Evolutionary conservation across 345 rosid genomes (phyloP).

Genomic region (Euphorbia pulcherrima): DNA sequence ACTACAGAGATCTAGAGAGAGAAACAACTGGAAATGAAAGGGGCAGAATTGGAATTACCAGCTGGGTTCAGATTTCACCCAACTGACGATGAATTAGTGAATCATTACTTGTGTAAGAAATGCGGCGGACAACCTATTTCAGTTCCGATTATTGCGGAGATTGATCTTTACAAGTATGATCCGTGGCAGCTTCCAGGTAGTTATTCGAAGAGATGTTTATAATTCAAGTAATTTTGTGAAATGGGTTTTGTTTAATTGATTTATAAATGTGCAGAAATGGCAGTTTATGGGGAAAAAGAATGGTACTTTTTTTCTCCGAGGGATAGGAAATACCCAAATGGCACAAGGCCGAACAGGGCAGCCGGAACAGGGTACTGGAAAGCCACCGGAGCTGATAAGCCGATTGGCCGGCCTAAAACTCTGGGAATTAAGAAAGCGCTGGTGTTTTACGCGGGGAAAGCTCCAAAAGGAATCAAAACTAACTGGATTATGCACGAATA

Average conservation of each 20-base stretch:
- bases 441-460: conserved; percentile 85
- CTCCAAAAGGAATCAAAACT: conserved; percentile 75
- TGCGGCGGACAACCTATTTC: conserved; percentile 49
- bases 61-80: conserved; percentile 96
- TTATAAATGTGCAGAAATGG: conserved; percentile 40
- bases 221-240: neutral
- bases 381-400: conserved; percentile 93
- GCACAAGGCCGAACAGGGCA: conserved; percentile 79
- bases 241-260: neutral
- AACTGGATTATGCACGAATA: conserved; percentile 99
- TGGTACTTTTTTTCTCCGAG: conserved; percentile 92
- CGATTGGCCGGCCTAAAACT: conserved; percentile 70
- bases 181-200: conserved; percentile 97
- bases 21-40: conserved; percentile 43
- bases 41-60: conserved; percentile 55
- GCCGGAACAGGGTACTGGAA: conserved; percentile 90
- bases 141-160: conserved; percentile 73
- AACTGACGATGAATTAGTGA: conserved; percentile 85
- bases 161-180: conserved; percentile 79
- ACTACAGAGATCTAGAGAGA: neutral
- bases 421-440: conserved; percentile 82
- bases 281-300: conserved; percentile 80
- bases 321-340: conserved; percentile 88
- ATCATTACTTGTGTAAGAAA: conserved; percentile 64
- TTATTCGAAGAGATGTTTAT: neutral